Percentiles rank a stretch among this genome's conserved stretches.
These are phyloP conservation scores for Penicillium dipodomyicola DNA, from an alignment of 495 filamentous ascomycete genomes.

Conservation along the genomic window DNA sequence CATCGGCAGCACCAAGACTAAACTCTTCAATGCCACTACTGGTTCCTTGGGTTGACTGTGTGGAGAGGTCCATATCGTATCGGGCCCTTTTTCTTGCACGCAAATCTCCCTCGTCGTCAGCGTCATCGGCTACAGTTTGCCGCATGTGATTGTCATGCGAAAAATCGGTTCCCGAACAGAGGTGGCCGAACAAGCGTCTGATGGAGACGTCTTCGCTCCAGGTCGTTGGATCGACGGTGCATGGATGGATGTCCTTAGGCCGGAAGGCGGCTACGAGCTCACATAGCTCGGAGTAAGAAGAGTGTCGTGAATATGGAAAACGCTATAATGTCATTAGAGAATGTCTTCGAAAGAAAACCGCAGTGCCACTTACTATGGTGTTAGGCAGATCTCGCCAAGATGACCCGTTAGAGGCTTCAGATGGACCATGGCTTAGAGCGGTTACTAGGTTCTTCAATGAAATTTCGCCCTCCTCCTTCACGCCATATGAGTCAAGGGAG, in stretches of 20 bases:
- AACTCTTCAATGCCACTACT: slow-evolving; percentile 11
- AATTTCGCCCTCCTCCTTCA: slow-evolving; percentile 43
- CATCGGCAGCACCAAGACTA: slow-evolving; percentile 4
- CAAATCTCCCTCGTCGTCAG: slow-evolving; percentile 19
- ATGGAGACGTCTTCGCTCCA: slow-evolving; percentile 68
- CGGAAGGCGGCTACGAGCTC: slow-evolving; percentile 64
- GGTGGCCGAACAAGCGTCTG: slow-evolving; percentile 62
- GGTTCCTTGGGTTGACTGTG: slow-evolving; percentile 21
- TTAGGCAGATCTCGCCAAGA: slow-evolving; percentile 14
- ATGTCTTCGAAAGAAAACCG: neutral
- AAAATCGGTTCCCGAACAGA: slow-evolving; percentile 61
- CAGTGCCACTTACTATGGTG: slow-evolving; percentile 24
- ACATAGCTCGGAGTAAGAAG: slow-evolving; percentile 78
- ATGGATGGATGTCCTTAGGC: slow-evolving; percentile 79
- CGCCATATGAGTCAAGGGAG: slow-evolving; percentile 41
- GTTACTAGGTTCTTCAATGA: slow-evolving; percentile 44
- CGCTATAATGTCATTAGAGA: slow-evolving; percentile 27
- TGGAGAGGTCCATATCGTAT: slow-evolving; percentile 23
- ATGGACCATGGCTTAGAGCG: slow-evolving; percentile 31
- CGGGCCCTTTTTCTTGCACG: slow-evolving; percentile 29
- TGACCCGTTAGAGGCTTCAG: neutral
- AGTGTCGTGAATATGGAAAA: slow-evolving; percentile 91
- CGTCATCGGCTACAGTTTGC: slow-evolving; percentile 16
- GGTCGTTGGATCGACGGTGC: slow-evolving; percentile 63
- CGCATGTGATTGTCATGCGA: slow-evolving; percentile 65